Percentiles rank a stretch among this genome's conserved stretches.
These are phyloP conservation scores for Styphnolobium japonicum DNA, from an alignment of 306 rosid genomes.

Conservation along the genomic window DNA sequence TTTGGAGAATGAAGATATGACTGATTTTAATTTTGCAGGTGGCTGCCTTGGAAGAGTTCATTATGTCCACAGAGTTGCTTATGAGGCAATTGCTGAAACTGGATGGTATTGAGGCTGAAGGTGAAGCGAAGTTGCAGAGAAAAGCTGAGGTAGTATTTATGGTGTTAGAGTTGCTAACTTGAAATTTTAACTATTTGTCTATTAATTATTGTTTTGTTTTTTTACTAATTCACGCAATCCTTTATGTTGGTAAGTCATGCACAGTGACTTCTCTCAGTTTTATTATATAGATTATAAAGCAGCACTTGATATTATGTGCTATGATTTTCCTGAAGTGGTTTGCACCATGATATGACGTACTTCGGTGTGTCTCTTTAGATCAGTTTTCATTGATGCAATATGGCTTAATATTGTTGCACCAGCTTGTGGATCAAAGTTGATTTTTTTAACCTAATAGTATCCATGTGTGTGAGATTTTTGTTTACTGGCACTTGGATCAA, in stretches of 20 bases:
- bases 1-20: not conserved
- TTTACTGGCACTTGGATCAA: not conserved
- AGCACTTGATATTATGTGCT: not conserved
- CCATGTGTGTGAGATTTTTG: not conserved
- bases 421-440: not conserved
- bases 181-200: not conserved
- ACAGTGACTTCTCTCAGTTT: not conserved
- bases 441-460: not conserved
- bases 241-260: not conserved
- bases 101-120: conserved; percentile 86
- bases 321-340: not conserved
- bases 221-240: not conserved
- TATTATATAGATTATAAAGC: not conserved
- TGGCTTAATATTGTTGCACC: conserved; percentile 4
- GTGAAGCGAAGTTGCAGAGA: conserved; percentile 77
- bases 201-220: not conserved
- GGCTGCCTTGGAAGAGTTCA: conserved; percentile 74
- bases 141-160: conserved; percentile 68
- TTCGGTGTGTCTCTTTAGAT: not conserved
- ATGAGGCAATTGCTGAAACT: conserved; percentile 82
- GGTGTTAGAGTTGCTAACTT: not conserved
- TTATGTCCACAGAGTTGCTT: conserved; percentile 64
- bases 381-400: conserved; percentile 1
- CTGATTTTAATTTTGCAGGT: conserved; percentile 47
- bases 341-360: not conserved